A percentile compares a stretch with the other conserved stretches of the same genome.
Evolutionary conservation across 179 eudicot genomes (phyloP).

Genomic region (Amaranthus tricolor): DNA sequence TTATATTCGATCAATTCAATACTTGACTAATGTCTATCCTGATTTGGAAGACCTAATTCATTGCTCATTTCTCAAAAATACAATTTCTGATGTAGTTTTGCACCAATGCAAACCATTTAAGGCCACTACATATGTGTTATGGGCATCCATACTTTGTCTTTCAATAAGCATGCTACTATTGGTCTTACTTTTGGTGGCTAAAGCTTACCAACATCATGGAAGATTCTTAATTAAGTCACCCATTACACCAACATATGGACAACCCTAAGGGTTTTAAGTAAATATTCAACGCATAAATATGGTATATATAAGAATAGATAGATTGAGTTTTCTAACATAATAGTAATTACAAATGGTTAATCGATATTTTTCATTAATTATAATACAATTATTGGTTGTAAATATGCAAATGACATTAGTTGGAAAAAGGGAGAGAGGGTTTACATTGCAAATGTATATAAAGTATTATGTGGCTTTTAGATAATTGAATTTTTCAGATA

Average conservation of each 20-base stretch:
- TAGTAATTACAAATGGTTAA: too few species aligned
- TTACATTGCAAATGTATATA: too few species aligned
- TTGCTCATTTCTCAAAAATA: slow-evolving; percentile 45
- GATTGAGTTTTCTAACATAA: background rate
- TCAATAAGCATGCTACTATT: slow-evolving; percentile 47
- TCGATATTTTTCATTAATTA: too few species aligned
- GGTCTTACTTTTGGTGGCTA: slow-evolving; percentile 44
- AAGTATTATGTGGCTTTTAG: too few species aligned
- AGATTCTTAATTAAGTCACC: slow-evolving; percentile 23
- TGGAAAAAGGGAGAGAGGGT: too few species aligned
- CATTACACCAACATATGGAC: slow-evolving; percentile 24
- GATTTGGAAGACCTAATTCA: slow-evolving; percentile 46
- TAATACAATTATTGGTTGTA: too few species aligned
- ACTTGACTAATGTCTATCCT: slow-evolving; percentile 50
- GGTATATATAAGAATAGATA: background rate
- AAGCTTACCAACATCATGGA: slow-evolving; percentile 43
- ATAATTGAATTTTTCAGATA: too few species aligned
- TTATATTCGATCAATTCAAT: slow-evolving; percentile 49
- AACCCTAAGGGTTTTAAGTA: slow-evolving; percentile 10
- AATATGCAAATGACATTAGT: too few species aligned
- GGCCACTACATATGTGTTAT: slow-evolving; percentile 34
- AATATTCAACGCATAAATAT: background rate
- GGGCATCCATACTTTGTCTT: slow-evolving; percentile 50
- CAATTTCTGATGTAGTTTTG: slow-evolving; percentile 34
- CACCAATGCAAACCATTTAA: slow-evolving; percentile 56